A percentile compares a stretch with the other conserved stretches of the same genome.
phyloP scores from a whole-genome alignment of 164 flowering plant genomes.

The Saururus chinensis region DNA sequence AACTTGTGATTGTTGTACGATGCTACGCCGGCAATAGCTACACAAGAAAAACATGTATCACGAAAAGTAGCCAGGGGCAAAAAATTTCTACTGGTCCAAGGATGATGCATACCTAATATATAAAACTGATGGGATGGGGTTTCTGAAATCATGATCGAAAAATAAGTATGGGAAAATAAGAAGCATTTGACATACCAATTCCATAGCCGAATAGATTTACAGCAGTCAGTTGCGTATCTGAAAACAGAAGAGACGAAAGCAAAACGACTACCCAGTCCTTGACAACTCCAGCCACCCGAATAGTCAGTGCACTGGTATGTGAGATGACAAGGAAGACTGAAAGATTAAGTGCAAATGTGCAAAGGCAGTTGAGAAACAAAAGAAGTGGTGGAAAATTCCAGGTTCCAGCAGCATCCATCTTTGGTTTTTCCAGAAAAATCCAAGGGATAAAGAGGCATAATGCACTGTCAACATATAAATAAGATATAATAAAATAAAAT shows the following conservation, averaged over 20 bases:
- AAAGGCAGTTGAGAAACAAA: slow-evolving; percentile 69
- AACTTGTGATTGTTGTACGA: slow-evolving; percentile 89
- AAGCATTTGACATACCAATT: slow-evolving; percentile 37
- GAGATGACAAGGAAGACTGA: slow-evolving; percentile 95
- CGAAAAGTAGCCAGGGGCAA: neutral
- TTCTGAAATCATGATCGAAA: too few species aligned
- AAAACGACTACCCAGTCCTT: slow-evolving; percentile 99
- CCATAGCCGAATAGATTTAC: slow-evolving; percentile 86
- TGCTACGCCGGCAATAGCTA: slow-evolving; percentile 92
- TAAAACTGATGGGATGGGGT: neutral
- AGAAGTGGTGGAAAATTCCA: slow-evolving; percentile 77
- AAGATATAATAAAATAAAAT: neutral
- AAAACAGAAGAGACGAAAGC: slow-evolving; percentile 81
- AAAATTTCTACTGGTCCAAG: neutral
- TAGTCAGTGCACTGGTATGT: slow-evolving; percentile 95
- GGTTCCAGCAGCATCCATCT: slow-evolving; percentile 65
- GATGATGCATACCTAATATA: neutral
- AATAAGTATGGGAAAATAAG: neutral
- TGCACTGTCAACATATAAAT: slow-evolving; percentile 46
- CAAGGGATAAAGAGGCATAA: slow-evolving; percentile 89
- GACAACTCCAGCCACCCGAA: slow-evolving; percentile 98
- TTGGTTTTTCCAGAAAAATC: slow-evolving; percentile 88
- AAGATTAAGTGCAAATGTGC: slow-evolving; percentile 96
- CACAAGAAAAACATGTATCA: slow-evolving; percentile 5
- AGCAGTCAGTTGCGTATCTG: slow-evolving; percentile 83